Evolutionary conservation across 495 filamentous ascomycete species (phyloP).

Genomic region (Chaetomidium leptoderma): DNA sequence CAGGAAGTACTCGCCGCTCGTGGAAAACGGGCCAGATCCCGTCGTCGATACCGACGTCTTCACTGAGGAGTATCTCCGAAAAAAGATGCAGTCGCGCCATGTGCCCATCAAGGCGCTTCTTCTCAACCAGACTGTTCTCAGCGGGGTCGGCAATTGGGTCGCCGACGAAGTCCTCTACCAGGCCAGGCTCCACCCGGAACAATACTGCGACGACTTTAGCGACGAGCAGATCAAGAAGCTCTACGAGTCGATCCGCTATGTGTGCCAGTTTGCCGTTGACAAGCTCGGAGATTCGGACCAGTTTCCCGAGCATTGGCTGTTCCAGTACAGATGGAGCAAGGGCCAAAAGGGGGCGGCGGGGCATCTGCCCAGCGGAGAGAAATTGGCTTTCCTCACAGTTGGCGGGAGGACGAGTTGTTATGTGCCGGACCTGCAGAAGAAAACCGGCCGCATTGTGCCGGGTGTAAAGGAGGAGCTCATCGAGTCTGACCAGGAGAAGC

Average conservation of each 20-base stretch:
- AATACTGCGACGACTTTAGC: slow-evolving; percentile 78
- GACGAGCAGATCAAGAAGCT: slow-evolving; percentile 67
- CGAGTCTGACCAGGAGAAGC: slow-evolving; percentile 24
- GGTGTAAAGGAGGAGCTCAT: slow-evolving; percentile 36
- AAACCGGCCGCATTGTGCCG: slow-evolving; percentile 42
- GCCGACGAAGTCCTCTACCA: slow-evolving; percentile 89
- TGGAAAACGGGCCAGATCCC: slow-evolving; percentile 90
- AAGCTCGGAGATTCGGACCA: slow-evolving; percentile 72
- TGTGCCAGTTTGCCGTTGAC: slow-evolving; percentile 75
- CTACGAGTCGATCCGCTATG: slow-evolving; percentile 67
- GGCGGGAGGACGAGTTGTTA: slow-evolving; percentile 86
- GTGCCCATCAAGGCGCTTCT: slow-evolving; percentile 84
- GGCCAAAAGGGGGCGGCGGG: slow-evolving; percentile 69
- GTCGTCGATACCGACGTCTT: slow-evolving; percentile 75
- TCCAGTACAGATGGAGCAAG: slow-evolving; percentile 86
- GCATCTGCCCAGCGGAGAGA: slow-evolving; percentile 74
- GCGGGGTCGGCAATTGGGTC: slow-evolving; percentile 96
- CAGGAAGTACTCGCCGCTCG: slow-evolving; percentile 69
- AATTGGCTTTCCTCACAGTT: slow-evolving; percentile 77
- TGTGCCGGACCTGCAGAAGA: slow-evolving; percentile 81
- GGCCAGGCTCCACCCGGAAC: slow-evolving; percentile 83
- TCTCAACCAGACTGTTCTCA: slow-evolving; percentile 83
- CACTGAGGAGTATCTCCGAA: slow-evolving; percentile 63
- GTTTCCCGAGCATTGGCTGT: slow-evolving; percentile 89
- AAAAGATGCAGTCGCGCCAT: slow-evolving; percentile 66